Conservation (phyloP, 2,329 filamentous ascomycete genomes). For the Apiospora pterosperma region DNA sequence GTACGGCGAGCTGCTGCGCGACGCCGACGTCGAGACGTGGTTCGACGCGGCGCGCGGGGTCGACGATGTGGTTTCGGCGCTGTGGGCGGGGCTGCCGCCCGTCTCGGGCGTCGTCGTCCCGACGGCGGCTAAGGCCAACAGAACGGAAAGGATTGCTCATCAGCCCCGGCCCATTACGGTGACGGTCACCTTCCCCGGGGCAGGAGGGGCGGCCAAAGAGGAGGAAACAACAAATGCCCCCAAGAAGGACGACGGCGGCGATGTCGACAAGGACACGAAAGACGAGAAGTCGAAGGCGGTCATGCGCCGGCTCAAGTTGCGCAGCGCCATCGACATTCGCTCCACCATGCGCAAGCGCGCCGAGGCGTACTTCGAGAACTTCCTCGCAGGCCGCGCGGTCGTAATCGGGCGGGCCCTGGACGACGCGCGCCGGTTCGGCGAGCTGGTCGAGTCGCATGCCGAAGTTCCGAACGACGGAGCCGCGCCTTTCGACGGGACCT, state of each 20-base stretch:
- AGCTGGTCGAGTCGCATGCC: not conserved
- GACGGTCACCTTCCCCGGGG: not conserved
- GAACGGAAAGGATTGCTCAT: not conserved
- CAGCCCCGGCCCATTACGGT: not conserved
- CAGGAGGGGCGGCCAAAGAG: not conserved
- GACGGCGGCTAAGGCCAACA: not conserved
- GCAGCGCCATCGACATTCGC: slow-evolving; percentile 5
- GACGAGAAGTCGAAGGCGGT: not conserved
- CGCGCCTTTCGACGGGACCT: not conserved
- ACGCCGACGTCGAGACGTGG: slow-evolving; percentile 6
- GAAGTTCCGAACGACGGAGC: not conserved
- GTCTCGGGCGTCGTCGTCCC: not conserved
- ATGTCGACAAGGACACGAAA: not conserved
- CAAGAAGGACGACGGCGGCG: not conserved
- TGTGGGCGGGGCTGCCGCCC: slow-evolving; percentile 4
- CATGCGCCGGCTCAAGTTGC: not conserved
- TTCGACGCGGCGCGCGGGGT: slow-evolving; percentile 4
- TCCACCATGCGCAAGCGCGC: slow-evolving; percentile 8
- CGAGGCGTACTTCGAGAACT: slow-evolving; percentile 9
- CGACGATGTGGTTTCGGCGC: slow-evolving; percentile 6
- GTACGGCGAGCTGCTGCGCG: slow-evolving; percentile 4
- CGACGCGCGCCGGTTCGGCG: not conserved
- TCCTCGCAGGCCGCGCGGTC: not conserved
- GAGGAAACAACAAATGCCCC: not conserved
- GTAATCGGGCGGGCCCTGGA: not conserved